Evolutionary conservation across 805 yeast species (phyloP).

Genomic region (Yarrowia divulgata): DNA sequence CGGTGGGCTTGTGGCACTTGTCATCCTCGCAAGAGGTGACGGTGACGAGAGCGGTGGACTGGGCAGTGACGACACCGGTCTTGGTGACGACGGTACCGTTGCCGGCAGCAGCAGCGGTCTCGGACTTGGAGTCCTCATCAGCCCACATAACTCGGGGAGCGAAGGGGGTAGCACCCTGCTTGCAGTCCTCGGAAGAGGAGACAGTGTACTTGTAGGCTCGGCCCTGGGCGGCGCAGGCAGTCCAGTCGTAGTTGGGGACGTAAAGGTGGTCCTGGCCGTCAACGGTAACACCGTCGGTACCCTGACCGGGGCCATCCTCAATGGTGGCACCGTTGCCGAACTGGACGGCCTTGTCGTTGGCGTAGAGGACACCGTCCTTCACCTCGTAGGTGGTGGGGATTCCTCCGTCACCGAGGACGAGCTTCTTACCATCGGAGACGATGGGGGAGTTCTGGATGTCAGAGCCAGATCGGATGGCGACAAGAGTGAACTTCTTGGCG

Average conservation of each 20-base stretch:
- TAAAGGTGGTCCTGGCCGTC: conserved; percentile 7
- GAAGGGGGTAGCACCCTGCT: conserved; percentile 23
- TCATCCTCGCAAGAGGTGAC: conserved; percentile 31
- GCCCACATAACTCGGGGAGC: conserved; percentile 14
- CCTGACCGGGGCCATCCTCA: background rate
- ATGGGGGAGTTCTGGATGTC: conserved; percentile 26
- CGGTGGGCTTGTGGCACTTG: conserved; percentile 37
- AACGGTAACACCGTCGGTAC: conserved; percentile 11
- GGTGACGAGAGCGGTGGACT: conserved; percentile 31
- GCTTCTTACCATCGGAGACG: conserved; percentile 21
- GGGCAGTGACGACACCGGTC: conserved; percentile 29
- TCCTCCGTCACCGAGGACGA: background rate
- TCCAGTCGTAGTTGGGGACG: conserved; percentile 14
- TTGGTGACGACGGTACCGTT: conserved; percentile 28
- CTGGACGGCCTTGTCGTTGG: conserved; percentile 35
- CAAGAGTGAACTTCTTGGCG: conserved; percentile 34
- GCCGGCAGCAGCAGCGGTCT: background rate
- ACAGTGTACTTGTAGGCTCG: conserved; percentile 23
- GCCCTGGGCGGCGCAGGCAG: conserved; percentile 33
- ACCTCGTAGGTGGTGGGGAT: conserved; percentile 32
- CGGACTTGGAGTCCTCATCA: conserved; percentile 1
- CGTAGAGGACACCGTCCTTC: conserved; percentile 27
- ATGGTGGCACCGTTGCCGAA: conserved; percentile 6
- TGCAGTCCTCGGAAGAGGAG: conserved; percentile 12
- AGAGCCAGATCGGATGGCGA: conserved; percentile 39